These are phyloP conservation scores for Monilinia aucupariae DNA, from an alignment of 2,329 filamentous ascomycete species.

Conservation along the genomic window DNA sequence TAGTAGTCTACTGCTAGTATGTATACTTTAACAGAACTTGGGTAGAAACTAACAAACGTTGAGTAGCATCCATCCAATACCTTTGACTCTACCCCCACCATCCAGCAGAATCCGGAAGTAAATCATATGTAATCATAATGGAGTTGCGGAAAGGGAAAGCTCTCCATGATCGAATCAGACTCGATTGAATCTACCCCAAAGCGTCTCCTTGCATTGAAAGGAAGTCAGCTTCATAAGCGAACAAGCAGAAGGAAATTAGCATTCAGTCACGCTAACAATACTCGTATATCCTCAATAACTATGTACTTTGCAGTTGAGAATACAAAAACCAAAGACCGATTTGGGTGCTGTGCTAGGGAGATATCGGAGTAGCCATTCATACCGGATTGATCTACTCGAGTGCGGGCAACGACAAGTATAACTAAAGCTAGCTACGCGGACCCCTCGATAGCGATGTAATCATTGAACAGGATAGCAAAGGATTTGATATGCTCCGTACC, in stretches of 20 bases:
- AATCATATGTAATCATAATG: too few relatives aligned
- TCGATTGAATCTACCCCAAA: constrained; percentile 2
- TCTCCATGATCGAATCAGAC: background rate
- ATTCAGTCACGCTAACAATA: background rate
- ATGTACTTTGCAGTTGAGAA: too few relatives aligned
- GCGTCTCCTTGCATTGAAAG: background rate
- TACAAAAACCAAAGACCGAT: too few relatives aligned
- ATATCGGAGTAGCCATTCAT: too few relatives aligned
- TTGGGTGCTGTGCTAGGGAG: too few relatives aligned
- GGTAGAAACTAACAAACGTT: background rate
- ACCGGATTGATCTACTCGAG: too few relatives aligned
- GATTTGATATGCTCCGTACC: too few relatives aligned
- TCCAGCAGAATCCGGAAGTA: background rate
- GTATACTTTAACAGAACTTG: background rate
- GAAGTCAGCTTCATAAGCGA: background rate
- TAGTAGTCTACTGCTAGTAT: background rate
- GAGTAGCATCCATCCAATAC: constrained; percentile 2
- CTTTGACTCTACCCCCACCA: background rate
- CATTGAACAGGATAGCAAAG: too few relatives aligned
- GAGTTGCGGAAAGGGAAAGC: background rate
- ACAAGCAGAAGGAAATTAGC: background rate
- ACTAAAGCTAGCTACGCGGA: too few relatives aligned
- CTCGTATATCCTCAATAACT: background rate
- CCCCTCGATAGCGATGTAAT: too few relatives aligned
- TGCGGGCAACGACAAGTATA: too few relatives aligned